Conservation (phyloP, 2,329 filamentous ascomycete genomes). For the Alternaria arbusti region DNA sequence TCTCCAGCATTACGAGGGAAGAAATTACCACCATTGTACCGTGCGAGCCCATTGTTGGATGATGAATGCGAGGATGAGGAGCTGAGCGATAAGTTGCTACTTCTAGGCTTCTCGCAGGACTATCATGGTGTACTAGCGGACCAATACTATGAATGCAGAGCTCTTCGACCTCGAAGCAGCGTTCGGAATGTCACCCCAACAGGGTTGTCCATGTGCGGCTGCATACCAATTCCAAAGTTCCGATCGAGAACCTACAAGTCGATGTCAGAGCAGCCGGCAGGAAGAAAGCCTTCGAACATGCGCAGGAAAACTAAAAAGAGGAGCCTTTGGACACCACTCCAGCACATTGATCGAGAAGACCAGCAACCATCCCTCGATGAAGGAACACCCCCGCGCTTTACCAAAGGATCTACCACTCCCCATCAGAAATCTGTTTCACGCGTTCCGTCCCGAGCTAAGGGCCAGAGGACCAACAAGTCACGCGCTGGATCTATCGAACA, state of each 20-base stretch:
- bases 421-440: background rate
- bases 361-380: background rate
- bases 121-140: constrained; percentile 37
- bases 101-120: constrained; percentile 39
- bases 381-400: background rate
- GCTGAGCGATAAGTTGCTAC: constrained; percentile 26
- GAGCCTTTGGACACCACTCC: constrained; percentile 22
- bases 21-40: constrained; percentile 19
- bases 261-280: constrained; percentile 20
- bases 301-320: constrained; percentile 18
- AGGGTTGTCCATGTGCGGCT: background rate
- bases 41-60: constrained; percentile 15
- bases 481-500: background rate
- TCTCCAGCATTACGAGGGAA: constrained; percentile 15
- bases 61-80: constrained; percentile 25
- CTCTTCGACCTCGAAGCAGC: background rate
- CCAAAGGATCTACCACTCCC: background rate
- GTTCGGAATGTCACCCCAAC: background rate
- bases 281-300: constrained; percentile 22
- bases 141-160: constrained; percentile 27
- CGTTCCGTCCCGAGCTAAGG: background rate
- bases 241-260: background rate
- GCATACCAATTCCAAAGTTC: background rate
- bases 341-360: constrained; percentile 10
- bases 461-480: background rate